Evolutionary conservation across 2,329 filamentous ascomycete species (phyloP).

Genomic region (Alternaria novae-zelandiae): DNA sequence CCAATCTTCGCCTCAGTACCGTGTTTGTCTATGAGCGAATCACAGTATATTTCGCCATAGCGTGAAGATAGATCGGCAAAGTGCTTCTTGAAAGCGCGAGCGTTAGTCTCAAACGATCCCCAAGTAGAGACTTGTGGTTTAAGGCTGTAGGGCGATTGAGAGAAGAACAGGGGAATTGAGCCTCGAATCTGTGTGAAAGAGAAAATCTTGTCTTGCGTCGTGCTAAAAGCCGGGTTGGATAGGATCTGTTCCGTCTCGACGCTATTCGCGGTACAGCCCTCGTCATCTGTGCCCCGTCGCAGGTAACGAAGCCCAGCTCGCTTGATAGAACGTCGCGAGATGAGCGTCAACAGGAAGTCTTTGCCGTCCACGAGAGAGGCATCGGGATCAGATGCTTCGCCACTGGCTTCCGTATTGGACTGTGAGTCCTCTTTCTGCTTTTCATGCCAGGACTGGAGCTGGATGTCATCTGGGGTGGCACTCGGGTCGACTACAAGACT

Average conservation of each 20-base stretch:
- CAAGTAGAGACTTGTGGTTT: constrained; percentile 85
- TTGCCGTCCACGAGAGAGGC: constrained; percentile 43
- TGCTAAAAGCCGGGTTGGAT: constrained; percentile 71
- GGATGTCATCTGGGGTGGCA: constrained; percentile 44
- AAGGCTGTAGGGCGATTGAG: constrained; percentile 90
- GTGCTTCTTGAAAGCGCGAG: constrained; percentile 77
- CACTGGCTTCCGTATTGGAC: constrained; percentile 13
- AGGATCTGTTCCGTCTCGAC: constrained; percentile 97
- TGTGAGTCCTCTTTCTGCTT: constrained; percentile 38
- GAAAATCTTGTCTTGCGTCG: constrained; percentile 65
- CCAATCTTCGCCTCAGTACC: constrained; percentile 82
- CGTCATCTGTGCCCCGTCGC: constrained; percentile 86
- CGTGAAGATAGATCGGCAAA: constrained; percentile 71
- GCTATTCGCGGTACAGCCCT: constrained; percentile 84
- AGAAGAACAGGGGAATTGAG: constrained; percentile 94
- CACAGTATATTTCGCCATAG: constrained; percentile 79
- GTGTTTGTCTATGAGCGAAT: constrained; percentile 88
- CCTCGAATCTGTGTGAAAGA: constrained; percentile 89
- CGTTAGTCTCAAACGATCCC: constrained; percentile 81
- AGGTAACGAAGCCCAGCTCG: constrained; percentile 89
- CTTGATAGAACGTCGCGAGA: constrained; percentile 87
- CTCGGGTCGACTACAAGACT: constrained; percentile 44
- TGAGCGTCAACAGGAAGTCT: constrained; percentile 80
- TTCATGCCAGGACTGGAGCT: constrained; percentile 41
- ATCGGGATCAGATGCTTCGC: constrained; percentile 35